These are phyloP conservation scores for Tilletia horrida DNA, from an alignment of 1,284 basidiomycete genomes.

Conservation along the genomic window DNA sequence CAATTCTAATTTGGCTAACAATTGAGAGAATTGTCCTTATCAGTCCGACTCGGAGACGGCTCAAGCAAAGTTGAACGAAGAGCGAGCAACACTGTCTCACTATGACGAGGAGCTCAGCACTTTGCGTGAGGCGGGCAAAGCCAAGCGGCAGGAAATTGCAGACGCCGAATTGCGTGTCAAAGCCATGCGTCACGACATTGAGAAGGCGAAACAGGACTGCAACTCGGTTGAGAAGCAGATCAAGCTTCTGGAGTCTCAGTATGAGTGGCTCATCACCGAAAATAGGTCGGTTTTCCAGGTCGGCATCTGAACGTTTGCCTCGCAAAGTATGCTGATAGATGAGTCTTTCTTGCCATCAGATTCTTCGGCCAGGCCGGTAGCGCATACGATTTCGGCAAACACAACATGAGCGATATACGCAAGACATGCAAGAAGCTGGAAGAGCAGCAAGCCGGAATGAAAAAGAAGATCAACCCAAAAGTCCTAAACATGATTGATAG, in stretches of 20 bases:
- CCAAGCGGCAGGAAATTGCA: constrained; percentile 71
- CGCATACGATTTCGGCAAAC: constrained; percentile 76
- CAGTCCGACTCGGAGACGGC: constrained; percentile 66
- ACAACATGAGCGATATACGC: constrained; percentile 67
- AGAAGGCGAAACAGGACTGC: constrained; percentile 59
- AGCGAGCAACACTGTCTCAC: constrained; percentile 76
- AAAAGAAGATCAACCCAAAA: constrained; percentile 92
- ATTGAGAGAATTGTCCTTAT: neutral
- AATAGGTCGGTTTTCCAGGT: constrained; percentile 59
- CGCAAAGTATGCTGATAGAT: neutral
- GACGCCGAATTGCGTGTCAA: constrained; percentile 71
- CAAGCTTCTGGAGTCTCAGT: constrained; percentile 69
- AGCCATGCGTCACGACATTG: constrained; percentile 62
- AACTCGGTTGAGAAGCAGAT: constrained; percentile 48
- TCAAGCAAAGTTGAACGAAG: constrained; percentile 71
- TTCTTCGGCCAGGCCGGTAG: constrained; percentile 77
- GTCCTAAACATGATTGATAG: constrained; percentile 90
- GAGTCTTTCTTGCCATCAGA: constrained; percentile 36
- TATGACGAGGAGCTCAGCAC: constrained; percentile 84
- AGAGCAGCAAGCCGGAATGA: constrained; percentile 76
- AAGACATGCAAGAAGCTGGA: constrained; percentile 74
- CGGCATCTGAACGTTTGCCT: constrained; percentile 52
- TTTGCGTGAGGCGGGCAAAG: constrained; percentile 75
- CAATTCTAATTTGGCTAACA: too few relatives aligned
- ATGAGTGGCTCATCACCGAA: constrained; percentile 85